A percentile compares a stretch with the other conserved stretches of the same genome.
These are phyloP conservation scores for Nakazawaea laoshanensis DNA, from an alignment of 805 yeast species.

Conservation along the genomic window DNA sequence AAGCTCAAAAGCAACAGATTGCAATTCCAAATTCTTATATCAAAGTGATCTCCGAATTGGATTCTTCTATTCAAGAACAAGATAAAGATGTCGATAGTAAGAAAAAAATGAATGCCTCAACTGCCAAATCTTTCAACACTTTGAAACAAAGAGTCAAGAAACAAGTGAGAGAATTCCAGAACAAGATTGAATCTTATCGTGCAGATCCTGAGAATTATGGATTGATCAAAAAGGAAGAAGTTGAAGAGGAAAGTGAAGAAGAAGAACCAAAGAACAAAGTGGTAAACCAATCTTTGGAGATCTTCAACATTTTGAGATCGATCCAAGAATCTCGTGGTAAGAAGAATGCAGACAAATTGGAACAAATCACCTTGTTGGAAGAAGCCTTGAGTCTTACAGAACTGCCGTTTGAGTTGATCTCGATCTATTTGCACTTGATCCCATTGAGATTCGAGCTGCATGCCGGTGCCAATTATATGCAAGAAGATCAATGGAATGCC, in stretches of 20 bases:
- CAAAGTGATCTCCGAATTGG: constrained; percentile 61
- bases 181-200: constrained; percentile 49
- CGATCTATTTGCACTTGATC: constrained; percentile 71
- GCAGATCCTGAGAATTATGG: constrained; percentile 72
- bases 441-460: constrained; percentile 84
- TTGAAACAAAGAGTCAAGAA: constrained; percentile 84
- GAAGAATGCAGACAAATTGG: constrained; percentile 78
- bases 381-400: constrained; percentile 41
- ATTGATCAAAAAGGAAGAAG: constrained; percentile 29
- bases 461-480: constrained; percentile 60
- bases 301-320: constrained; percentile 65
- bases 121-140: constrained; percentile 80
- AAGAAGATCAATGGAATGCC: constrained; percentile 72
- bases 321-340: constrained; percentile 91
- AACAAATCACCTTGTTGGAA: constrained; percentile 70
- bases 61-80: constrained; percentile 51
- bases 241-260: constrained; percentile 19
- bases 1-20: constrained; percentile 69
- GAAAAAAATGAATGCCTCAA: constrained; percentile 74
- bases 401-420: constrained; percentile 66
- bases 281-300: too few species aligned
- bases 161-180: constrained; percentile 60
- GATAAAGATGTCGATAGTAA: constrained; percentile 43
- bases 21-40: constrained; percentile 68
- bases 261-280: constrained; percentile 25